Evolutionary conservation across 2,329 filamentous ascomycete genomes (phyloP).

Genomic region (Trichoderma lentiforme): DNA sequence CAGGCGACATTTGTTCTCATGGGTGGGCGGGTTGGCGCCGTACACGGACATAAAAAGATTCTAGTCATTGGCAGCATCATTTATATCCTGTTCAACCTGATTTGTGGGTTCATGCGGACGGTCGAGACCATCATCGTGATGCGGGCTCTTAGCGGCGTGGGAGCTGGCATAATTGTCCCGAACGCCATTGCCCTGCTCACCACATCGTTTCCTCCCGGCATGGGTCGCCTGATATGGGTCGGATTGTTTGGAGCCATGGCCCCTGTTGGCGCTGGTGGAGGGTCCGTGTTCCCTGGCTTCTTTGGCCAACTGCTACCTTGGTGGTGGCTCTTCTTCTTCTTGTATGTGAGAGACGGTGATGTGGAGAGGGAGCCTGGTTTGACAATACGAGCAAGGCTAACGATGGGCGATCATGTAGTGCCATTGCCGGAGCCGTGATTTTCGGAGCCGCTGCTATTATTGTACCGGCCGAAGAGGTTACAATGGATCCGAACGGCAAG

Average conservation of each 20-base stretch:
- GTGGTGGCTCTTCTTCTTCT: conserved; percentile 17
- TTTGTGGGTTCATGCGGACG: conserved; percentile 2
- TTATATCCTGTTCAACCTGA: neutral
- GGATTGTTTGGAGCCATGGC: conserved; percentile 12
- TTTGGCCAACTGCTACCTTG: conserved; percentile 12
- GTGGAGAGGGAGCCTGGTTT: neutral
- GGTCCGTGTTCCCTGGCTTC: conserved; percentile 1
- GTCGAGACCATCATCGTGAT: conserved; percentile 4
- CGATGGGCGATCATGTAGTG: neutral
- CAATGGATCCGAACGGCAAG: conserved; percentile 8
- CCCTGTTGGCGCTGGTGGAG: conserved; percentile 3
- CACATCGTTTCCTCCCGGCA: neutral
- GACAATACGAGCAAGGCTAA: neutral
- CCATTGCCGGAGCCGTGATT: neutral
- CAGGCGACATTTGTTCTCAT: conserved; percentile 9
- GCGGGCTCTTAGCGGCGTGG: conserved; percentile 5
- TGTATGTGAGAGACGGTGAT: neutral
- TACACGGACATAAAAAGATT: conserved; percentile 7
- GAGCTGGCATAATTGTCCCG: conserved; percentile 12
- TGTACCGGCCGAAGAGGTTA: conserved; percentile 2
- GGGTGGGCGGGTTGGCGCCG: neutral
- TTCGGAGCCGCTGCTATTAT: neutral
- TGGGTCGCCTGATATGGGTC: conserved; percentile 2
- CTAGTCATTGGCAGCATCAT: neutral
- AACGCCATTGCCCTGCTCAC: conserved; percentile 11